Percentiles rank a stretch among this genome's conserved stretches.
Evolutionary conservation across 2,329 filamentous ascomycete genomes (phyloP).

Genomic region (Epichloe baconii): DNA sequence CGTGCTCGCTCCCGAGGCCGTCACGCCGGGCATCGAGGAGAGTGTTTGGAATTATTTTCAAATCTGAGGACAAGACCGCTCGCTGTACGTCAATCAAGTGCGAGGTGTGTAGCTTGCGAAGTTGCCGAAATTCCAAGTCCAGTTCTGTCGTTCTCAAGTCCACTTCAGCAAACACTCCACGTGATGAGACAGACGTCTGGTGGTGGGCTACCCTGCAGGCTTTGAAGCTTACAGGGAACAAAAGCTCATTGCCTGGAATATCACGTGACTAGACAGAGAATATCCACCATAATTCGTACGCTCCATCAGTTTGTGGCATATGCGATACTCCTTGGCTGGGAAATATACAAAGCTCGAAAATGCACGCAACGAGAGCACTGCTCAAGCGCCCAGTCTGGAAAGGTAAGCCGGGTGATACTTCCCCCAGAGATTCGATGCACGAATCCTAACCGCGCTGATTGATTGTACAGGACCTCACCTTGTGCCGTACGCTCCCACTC

Average conservation of each 20-base stretch:
- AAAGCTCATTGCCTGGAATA: no score
- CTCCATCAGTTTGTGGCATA: no score
- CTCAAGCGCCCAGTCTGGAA: slow-evolving; percentile 78
- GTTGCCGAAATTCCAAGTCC: no score
- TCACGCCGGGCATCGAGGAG: slow-evolving; percentile 30
- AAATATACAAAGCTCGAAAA: slow-evolving; percentile 21
- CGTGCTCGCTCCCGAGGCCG: slow-evolving; percentile 41
- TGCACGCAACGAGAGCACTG: slow-evolving; percentile 57
- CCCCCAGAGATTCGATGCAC: not conserved
- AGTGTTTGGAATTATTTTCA: not conserved
- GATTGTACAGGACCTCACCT: slow-evolving; percentile 33
- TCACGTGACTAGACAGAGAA: not conserved
- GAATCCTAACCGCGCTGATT: not conserved
- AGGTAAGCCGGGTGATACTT: slow-evolving; percentile 36
- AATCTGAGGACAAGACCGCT: not conserved
- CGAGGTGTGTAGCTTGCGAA: no score
- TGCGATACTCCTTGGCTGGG: no score
- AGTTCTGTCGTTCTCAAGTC: not conserved
- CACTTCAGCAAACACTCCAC: not conserved
- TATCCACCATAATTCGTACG: not conserved
- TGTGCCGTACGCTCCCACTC: slow-evolving; percentile 31
- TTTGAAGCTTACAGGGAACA: no score
- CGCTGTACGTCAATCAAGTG: not conserved
- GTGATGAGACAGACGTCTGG: not conserved
- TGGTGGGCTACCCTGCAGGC: not conserved